A percentile compares a stretch with the other conserved stretches of the same genome.
These are phyloP conservation scores for Tetracladium marchalianum DNA, from an alignment of 495 filamentous ascomycete species.

Conservation along the genomic window DNA sequence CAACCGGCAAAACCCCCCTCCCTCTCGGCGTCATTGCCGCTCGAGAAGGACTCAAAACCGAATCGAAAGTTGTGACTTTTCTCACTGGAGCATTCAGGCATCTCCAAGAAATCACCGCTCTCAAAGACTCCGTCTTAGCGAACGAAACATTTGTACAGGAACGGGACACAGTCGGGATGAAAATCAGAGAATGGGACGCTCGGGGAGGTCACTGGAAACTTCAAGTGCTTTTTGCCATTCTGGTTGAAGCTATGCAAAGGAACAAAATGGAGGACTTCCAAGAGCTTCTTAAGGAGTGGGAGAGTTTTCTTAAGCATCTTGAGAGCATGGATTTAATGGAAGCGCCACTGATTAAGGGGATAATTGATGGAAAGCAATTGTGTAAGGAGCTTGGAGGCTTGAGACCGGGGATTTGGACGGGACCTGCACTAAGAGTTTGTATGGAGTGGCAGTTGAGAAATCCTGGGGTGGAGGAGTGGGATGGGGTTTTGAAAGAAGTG, in stretches of 20 bases:
- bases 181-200: slow-evolving; percentile 64
- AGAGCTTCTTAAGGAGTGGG: slow-evolving; percentile 37
- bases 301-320: slow-evolving; percentile 44
- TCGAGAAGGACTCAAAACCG: slow-evolving; percentile 68
- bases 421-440: slow-evolving; percentile 56
- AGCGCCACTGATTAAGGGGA: slow-evolving; percentile 40
- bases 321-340: slow-evolving; percentile 39
- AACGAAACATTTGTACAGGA: slow-evolving; percentile 24
- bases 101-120: slow-evolving; percentile 44
- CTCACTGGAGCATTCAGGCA: slow-evolving; percentile 54
- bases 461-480: slow-evolving; percentile 50
- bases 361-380: slow-evolving; percentile 59
- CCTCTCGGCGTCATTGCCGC: slow-evolving; percentile 47
- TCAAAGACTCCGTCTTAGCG: slow-evolving; percentile 40
- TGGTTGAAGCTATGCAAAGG: slow-evolving; percentile 50
- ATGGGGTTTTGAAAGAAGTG: slow-evolving; percentile 57
- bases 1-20: slow-evolving; percentile 36
- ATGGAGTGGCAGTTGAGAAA: slow-evolving; percentile 82
- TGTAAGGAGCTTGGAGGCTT: slow-evolving; percentile 42
- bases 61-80: slow-evolving; percentile 59
- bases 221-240: slow-evolving; percentile 58
- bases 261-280: slow-evolving; percentile 24
- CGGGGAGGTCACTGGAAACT: slow-evolving; percentile 58
- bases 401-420: slow-evolving; percentile 70
- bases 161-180: slow-evolving; percentile 54